Evolutionary conservation across 345 rosid genomes (phyloP), one percentile per base, ranked within the genome.

Genomic region (Barbarea vulgaris): DNA sequence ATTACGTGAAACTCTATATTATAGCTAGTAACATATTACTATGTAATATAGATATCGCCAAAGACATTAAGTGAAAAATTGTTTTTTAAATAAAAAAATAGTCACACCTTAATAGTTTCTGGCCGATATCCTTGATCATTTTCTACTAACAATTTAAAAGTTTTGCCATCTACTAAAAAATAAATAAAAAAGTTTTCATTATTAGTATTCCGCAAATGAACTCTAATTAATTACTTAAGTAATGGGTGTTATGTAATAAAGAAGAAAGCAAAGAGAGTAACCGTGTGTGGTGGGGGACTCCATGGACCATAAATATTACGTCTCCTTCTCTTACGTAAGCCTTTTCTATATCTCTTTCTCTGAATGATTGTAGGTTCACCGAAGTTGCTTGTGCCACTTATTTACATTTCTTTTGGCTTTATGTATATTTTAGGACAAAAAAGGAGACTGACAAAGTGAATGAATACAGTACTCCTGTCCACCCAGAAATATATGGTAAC

Each of bases 181-280:
- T 4, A 17, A n/a, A 34, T 21, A 50, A 58, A 34, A 34, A 12
- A 18, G 14, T 17, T 14, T 1, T 17, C 14, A 13, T n/a, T n/a
- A 56, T 30, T 57, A 25, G 3, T 30, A 5, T 36, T 6, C 17
- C 46, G 1, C 10, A 21, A 60, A 60, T 33, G 1, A 9, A 33
- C 15, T 31, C 12, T 31, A 17, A 9, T 15, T 42, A 15, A 6
- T 42, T 42, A 14, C 1, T 42, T 14, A 27, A 27, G 4, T 27
- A 27, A 27, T 27, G 28, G 65, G 57, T 46, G 27, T 34, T 22
- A n/a, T n/a, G 51, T 22, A 55, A 48, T 3, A 17, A 54, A 22
- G 10, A 65, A 48, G 33, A 47, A 53, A 53, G 75, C 21, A 60
- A 75, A 76, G 74, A 31, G 64, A 69, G 74, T 69, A 76, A 68